phyloP scores from a whole-genome alignment of 2,329 filamentous ascomycete species.

The Aureobasidium pullulans region DNA sequence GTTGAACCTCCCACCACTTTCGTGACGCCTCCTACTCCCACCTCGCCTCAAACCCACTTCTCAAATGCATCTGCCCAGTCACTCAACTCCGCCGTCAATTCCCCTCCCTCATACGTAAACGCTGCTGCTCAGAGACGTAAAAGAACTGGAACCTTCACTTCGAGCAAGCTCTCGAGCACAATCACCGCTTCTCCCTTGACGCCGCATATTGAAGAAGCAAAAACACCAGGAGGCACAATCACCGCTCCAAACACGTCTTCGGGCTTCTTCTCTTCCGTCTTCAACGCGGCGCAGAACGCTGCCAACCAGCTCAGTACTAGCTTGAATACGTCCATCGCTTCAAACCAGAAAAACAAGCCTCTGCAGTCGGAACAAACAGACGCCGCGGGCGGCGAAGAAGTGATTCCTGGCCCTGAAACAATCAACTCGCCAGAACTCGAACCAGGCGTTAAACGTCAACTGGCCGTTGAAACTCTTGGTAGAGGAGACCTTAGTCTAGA shows the following conservation, averaged over 20 bases:
- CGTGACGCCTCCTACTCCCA: constrained; percentile 56
- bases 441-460: constrained; percentile 53
- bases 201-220: constrained; percentile 66
- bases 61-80: constrained; percentile 9
- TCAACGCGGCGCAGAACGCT: constrained; percentile 89
- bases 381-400: constrained; percentile 33
- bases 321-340: constrained; percentile 55
- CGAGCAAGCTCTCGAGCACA: constrained; percentile 81
- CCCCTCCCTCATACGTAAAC: constrained; percentile 9
- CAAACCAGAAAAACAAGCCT: constrained; percentile 43
- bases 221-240: constrained; percentile 49
- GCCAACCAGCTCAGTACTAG: constrained; percentile 68
- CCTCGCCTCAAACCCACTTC: constrained; percentile 11
- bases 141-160: constrained; percentile 11
- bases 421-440: constrained; percentile 24
- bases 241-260: constrained; percentile 37
- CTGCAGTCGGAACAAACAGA: constrained; percentile 21
- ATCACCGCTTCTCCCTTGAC: constrained; percentile 62
- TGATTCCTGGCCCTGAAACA: constrained; percentile 27
- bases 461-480: constrained; percentile 81
- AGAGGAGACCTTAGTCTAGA: constrained; percentile 82
- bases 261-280: constrained; percentile 88
- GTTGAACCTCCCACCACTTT: constrained; percentile 47
- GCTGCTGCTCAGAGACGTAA: constrained; percentile 11
- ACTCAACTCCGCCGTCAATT: not conserved